phyloP scores from a whole-genome alignment of 768 basidiomycete genomes.

The Phlebiopsis gigantea region DNA sequence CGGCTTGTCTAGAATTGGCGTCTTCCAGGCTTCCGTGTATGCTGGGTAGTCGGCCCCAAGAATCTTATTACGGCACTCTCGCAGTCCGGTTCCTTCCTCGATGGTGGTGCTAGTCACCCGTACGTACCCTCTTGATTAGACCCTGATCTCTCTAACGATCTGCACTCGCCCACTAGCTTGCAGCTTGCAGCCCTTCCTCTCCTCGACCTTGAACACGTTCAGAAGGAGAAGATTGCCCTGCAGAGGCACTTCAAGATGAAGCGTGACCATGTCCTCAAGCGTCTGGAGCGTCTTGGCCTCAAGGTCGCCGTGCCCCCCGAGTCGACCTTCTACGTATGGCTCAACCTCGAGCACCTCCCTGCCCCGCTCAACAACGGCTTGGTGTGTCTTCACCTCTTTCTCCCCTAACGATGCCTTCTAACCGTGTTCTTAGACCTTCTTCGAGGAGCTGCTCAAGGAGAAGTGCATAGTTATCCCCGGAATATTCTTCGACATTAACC shows the following conservation, averaged over 20 bases:
- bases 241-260: slow-evolving; percentile 90
- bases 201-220: slow-evolving; percentile 65
- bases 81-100: slow-evolving; percentile 91
- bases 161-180: slow-evolving; percentile 38
- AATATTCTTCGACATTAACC: slow-evolving; percentile 84
- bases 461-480: slow-evolving; percentile 89
- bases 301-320: slow-evolving; percentile 72
- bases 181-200: slow-evolving; percentile 87
- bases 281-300: slow-evolving; percentile 75
- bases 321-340: slow-evolving; percentile 94
- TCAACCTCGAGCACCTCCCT: slow-evolving; percentile 76
- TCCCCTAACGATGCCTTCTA: not conserved
- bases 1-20: slow-evolving; percentile 72
- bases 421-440: slow-evolving; percentile 60
- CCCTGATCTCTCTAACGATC: not conserved
- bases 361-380: slow-evolving; percentile 84
- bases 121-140: slow-evolving; percentile 31
- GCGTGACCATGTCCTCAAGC: slow-evolving; percentile 81
- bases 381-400: slow-evolving; percentile 30
- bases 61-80: slow-evolving; percentile 84
- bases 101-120: slow-evolving; percentile 94
- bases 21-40: slow-evolving; percentile 91
- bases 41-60: slow-evolving; percentile 91
- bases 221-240: slow-evolving; percentile 74
- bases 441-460: slow-evolving; percentile 89